phyloP scores from a whole-genome alignment of 148 eudicot species.

The Fagopyrum tataricum region DNA sequence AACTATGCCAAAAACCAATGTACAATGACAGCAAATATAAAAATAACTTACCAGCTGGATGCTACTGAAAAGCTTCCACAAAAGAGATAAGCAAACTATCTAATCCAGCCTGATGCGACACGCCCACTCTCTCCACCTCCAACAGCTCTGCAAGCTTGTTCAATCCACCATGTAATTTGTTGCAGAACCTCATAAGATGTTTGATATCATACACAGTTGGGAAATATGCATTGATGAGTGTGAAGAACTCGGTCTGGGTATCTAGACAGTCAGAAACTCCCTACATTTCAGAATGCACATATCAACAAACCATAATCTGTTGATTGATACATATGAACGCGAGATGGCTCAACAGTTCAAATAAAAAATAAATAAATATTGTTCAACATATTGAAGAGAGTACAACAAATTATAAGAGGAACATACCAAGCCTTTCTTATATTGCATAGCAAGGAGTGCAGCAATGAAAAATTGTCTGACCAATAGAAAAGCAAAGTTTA shows the following conservation, averaged over 20 bases:
- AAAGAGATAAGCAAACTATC: slow-evolving; percentile 60
- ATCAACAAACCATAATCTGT: no score
- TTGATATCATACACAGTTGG: slow-evolving; percentile 38
- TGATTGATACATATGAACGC: no score
- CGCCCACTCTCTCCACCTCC: slow-evolving; percentile 52
- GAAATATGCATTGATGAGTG: slow-evolving; percentile 31
- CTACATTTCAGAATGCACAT: no score
- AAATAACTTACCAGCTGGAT: slow-evolving; percentile 1
- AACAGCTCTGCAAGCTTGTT: slow-evolving; percentile 53
- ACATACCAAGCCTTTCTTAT: slow-evolving; percentile 68
- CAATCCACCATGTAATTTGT: slow-evolving; percentile 45
- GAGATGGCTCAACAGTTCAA: no score
- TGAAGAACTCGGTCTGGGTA: slow-evolving; percentile 34
- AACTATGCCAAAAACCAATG: not conserved
- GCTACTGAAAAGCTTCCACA: slow-evolving; percentile 13
- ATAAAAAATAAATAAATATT: no score
- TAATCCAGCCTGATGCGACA: slow-evolving; percentile 51
- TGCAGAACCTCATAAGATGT: slow-evolving; percentile 32
- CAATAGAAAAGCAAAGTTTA: slow-evolving; percentile 16
- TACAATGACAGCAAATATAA: not conserved
- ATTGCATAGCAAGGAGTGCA: slow-evolving; percentile 97
- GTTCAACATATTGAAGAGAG: slow-evolving; percentile 7
- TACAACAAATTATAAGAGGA: not conserved
- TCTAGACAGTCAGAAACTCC: no score
- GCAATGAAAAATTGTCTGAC: slow-evolving; percentile 97